phyloP scores from a whole-genome alignment of 495 filamentous ascomycete genomes.

The Articulospora tetracladia region DNA sequence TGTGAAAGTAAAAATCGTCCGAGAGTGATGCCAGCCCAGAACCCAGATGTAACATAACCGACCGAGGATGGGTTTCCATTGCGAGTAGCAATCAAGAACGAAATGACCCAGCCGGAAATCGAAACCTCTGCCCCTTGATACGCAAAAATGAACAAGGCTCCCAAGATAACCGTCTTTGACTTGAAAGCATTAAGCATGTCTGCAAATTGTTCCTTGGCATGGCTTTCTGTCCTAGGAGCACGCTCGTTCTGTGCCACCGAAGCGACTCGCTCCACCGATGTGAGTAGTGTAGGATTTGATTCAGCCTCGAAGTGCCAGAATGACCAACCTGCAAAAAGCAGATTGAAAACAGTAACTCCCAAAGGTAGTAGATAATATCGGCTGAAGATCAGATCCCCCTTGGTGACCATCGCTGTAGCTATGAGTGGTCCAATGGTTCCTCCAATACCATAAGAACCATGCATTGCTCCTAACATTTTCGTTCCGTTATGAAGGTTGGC shows the following conservation, averaged over 20 bases:
- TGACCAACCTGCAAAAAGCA: constrained; percentile 47
- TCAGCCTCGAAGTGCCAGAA: constrained; percentile 58
- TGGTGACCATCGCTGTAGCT: constrained; percentile 59
- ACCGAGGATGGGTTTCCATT: constrained; percentile 60
- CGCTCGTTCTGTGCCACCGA: constrained; percentile 24
- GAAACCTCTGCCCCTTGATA: constrained; percentile 79
- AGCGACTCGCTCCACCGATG: constrained; percentile 35
- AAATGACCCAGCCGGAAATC: constrained; percentile 79
- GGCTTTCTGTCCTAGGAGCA: constrained; percentile 11
- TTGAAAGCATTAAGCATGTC: constrained; percentile 42
- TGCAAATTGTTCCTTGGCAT: constrained; percentile 30
- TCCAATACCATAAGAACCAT: constrained; percentile 61
- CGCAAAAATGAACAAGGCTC: constrained; percentile 74
- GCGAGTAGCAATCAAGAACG: constrained; percentile 69
- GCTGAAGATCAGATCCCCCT: constrained; percentile 44
- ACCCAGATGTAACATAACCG: constrained; percentile 79
- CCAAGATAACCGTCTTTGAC: constrained; percentile 60
- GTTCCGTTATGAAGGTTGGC: constrained; percentile 63
- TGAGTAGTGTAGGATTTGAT: constrained; percentile 29
- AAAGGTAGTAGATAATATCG: constrained; percentile 58
- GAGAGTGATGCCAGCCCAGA: constrained; percentile 77
- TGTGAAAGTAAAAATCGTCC: constrained; percentile 67
- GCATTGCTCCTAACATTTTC: constrained; percentile 55
- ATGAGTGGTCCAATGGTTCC: constrained; percentile 50
- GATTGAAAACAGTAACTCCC: constrained; percentile 43